phyloP scores from a whole-genome alignment of 2,329 filamentous ascomycete genomes.

The Corniculantispora saksenae region DNA sequence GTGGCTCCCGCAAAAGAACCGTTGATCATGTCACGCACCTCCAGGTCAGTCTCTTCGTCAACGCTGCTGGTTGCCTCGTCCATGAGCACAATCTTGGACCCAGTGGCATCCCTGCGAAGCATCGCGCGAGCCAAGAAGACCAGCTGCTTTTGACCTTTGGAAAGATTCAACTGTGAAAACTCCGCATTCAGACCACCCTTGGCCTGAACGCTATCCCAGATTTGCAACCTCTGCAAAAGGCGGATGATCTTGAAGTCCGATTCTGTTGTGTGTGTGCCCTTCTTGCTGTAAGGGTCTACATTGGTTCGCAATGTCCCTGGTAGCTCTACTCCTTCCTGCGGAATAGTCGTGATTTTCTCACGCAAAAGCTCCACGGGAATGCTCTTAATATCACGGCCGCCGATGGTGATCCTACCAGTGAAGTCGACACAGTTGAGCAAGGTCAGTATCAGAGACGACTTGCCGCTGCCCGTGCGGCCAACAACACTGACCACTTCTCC shows the following conservation, averaged over 20 bases:
- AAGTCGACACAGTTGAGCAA: constrained; percentile 1
- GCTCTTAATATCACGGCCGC: constrained; percentile 9
- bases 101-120: constrained; percentile 21
- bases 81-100: neutral
- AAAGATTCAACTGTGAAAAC: constrained; percentile 10
- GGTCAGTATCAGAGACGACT: neutral
- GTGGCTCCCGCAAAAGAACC: constrained; percentile 16
- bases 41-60: constrained; percentile 40
- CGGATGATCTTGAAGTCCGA: constrained; percentile 8
- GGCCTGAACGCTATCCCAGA: constrained; percentile 4
- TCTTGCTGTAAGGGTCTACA: constrained; percentile 8
- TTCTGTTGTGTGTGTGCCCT: neutral
- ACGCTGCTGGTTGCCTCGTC: constrained; percentile 6
- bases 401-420: constrained; percentile 13
- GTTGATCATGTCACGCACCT: constrained; percentile 16
- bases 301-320: constrained; percentile 6
- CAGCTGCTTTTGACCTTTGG: constrained; percentile 22
- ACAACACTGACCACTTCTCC: constrained; percentile 14
- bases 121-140: constrained; percentile 25
- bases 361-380: constrained; percentile 23
- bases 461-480: constrained; percentile 17
- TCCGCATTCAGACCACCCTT: constrained; percentile 15
- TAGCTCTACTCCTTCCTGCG: constrained; percentile 27
- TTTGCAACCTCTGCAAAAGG: constrained; percentile 10
- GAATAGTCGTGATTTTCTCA: constrained; percentile 29